phyloP scores from a whole-genome alignment of 306 rosid genomes.

The Trifolium dubium region DNA sequence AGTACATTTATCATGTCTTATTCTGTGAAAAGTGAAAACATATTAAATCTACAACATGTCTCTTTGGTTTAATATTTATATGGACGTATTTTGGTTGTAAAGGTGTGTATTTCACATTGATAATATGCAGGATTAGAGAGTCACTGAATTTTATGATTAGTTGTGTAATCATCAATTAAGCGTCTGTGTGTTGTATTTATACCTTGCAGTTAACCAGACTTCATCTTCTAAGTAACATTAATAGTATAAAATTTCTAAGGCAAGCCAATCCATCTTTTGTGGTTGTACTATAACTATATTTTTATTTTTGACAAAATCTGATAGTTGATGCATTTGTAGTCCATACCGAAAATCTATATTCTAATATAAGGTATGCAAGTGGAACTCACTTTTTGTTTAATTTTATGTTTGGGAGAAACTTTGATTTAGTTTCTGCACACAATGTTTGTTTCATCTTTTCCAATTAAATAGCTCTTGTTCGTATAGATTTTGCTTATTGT shows the following conservation, averaged over 20 bases:
- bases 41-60: neutral
- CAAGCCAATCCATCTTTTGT: neutral
- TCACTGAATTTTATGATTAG: neutral
- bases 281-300: slow-evolving; percentile 4
- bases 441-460: slow-evolving; percentile 15
- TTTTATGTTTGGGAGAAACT: neutral
- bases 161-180: slow-evolving; percentile 7
- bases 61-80: neutral
- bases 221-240: neutral
- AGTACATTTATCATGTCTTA: neutral
- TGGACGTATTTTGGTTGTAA: neutral
- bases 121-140: neutral
- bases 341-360: neutral
- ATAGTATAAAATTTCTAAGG: neutral
- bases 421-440: neutral
- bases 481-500: neutral
- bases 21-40: neutral
- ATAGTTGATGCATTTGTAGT: neutral
- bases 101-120: slow-evolving; percentile 29
- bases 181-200: neutral
- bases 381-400: slow-evolving; percentile 10
- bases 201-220: neutral
- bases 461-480: neutral
- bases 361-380: slow-evolving; percentile 10
- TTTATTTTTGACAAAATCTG: neutral